A percentile compares a stretch with the other conserved stretches of the same genome.
Conservation (phyloP, 225 moss, liverwort and hornwort species). For the Polytrichum commune region DNA sequence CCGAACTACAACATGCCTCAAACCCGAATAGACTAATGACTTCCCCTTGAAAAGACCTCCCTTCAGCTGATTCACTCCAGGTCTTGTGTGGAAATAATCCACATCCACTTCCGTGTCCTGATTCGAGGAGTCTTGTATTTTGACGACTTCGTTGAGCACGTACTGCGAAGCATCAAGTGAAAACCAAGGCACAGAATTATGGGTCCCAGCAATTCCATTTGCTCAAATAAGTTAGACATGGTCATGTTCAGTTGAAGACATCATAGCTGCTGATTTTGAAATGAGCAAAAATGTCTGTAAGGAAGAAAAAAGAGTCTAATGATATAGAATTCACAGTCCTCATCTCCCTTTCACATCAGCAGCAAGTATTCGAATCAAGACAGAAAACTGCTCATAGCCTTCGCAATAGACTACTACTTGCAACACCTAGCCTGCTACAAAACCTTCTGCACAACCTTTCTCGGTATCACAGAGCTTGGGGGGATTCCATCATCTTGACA, state of each 20-base stretch:
- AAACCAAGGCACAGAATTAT: neutral
- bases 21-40: slow-evolving; percentile 63
- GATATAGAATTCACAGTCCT: no score
- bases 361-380: no score
- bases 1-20: slow-evolving; percentile 81
- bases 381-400: no score
- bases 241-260: neutral
- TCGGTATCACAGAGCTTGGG: no score
- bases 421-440: no score
- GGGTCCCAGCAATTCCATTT: neutral
- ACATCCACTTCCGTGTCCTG: slow-evolving; percentile 71
- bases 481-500: no score
- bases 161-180: slow-evolving; percentile 44
- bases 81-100: slow-evolving; percentile 64
- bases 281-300: neutral
- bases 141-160: slow-evolving; percentile 61
- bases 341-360: no score
- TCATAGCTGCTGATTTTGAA: neutral
- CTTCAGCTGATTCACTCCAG: slow-evolving; percentile 52
- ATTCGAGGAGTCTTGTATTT: slow-evolving; percentile 65
- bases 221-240: neutral
- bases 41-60: slow-evolving; percentile 70
- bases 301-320: neutral
- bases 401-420: no score
- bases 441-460: no score